Base-by-base conservation (phyloP, 805 yeast species). In the Metschnikowia colocasiae region DNA sequence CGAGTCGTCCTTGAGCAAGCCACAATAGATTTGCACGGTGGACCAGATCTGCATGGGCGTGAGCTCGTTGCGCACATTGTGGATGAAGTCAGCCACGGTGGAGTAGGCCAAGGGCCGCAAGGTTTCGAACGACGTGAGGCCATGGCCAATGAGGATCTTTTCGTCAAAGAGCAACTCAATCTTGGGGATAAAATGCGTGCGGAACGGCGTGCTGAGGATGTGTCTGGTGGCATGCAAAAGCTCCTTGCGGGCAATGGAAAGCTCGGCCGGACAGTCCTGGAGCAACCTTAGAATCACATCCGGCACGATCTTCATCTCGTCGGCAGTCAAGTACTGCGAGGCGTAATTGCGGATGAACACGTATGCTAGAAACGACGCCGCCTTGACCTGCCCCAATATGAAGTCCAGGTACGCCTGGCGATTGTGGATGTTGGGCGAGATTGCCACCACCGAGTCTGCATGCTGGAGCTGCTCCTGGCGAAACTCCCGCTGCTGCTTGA, bases 251-350 rank as follows among this genome's bases (percentile, higher is more conserved):
- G 97, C 96, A 3, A 90, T 83, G 4, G 95, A 86, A 41, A 89
- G 72, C 60, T 92, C 98, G 15, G 94, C 83, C 2, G 99, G 99
- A 63, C 98, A 94, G 63, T 95, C 98, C 65, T 91, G 96, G 33
- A 94, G 69, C 33, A 94, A 69, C 53, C 98, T 74, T 46, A 91
- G 78, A 33, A 94, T 87, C 46, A 91, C 78, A 50, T 87, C 95
- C 0, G 99, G 99, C 7, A 94, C 88, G 33, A 79, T 75, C 48
- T 79, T 76, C 16, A 68, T 63, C 46, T 67, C 71, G 10, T 63
- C 68, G 3, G 58, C 59, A 6, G 61, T 50, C 50, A 86, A 64
- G 45, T 85, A 74, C 33, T 81, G 82, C 30, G 81, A 78, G 2
- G 95, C 82, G 59, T 83, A 86, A 15, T 95, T 89, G 51, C 98